Evolutionary conservation across 2,329 filamentous ascomycete genomes (phyloP).

Genomic region (Colletotrichum phormii): DNA sequence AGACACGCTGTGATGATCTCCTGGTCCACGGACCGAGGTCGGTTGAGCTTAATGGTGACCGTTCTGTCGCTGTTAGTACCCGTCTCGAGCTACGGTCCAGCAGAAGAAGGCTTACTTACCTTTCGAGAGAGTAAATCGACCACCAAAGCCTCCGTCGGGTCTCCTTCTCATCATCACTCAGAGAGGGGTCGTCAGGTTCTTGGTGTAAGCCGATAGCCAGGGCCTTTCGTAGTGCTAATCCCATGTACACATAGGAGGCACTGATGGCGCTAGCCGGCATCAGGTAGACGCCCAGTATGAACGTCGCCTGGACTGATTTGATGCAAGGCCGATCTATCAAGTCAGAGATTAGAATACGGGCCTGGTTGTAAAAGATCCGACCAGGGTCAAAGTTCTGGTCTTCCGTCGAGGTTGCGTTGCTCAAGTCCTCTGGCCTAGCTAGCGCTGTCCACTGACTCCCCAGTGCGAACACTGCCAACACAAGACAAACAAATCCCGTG

Average conservation of each 20-base stretch:
- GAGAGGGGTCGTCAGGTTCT: constrained; percentile 39
- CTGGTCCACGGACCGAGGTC: constrained; percentile 40
- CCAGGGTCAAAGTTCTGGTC: constrained; percentile 43
- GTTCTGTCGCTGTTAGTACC: constrained; percentile 33
- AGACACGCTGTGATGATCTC: constrained; percentile 41
- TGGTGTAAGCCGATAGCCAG: constrained; percentile 44
- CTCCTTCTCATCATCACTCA: constrained; percentile 41
- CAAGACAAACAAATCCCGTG: constrained; percentile 42
- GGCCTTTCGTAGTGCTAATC: constrained; percentile 44
- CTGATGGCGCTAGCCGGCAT: constrained; percentile 49
- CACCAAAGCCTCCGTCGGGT: constrained; percentile 43
- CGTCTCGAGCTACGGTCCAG: neutral
- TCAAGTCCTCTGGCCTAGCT: constrained; percentile 40
- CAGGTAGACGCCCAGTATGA: constrained; percentile 48
- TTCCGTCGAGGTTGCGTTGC: neutral
- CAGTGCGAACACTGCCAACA: constrained; percentile 43
- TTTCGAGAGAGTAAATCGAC: constrained; percentile 45
- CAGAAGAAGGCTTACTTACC: constrained; percentile 31
- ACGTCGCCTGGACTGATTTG: constrained; percentile 47
- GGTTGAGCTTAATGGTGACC: constrained; percentile 41
- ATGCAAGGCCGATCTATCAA: constrained; percentile 47
- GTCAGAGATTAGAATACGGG: constrained; percentile 46
- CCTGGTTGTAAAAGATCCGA: constrained; percentile 45
- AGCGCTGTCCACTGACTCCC: constrained; percentile 50
- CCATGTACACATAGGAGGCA: constrained; percentile 48